phyloP scores from a whole-genome alignment of 2,329 filamentous ascomycete species.

The Colletotrichum kahawae region DNA sequence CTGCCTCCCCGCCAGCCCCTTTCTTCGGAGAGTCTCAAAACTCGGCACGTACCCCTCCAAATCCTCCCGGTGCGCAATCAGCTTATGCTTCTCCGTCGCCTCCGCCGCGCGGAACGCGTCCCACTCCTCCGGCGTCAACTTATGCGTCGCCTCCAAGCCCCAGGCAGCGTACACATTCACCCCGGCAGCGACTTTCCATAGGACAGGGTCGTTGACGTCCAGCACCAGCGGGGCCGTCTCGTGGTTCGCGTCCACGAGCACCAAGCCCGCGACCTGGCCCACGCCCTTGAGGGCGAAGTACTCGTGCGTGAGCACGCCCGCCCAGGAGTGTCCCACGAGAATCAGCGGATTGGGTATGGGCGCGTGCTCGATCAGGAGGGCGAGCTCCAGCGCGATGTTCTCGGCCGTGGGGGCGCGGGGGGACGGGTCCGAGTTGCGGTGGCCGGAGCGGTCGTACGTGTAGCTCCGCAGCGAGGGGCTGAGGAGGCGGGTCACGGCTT shows the following conservation, averaged over 20 bases:
- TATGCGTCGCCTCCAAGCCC: background rate
- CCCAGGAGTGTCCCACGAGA: slow-evolving; percentile 3
- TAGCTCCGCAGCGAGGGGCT: background rate
- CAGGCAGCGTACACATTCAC: background rate
- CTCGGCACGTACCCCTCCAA: background rate
- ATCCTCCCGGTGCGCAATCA: background rate
- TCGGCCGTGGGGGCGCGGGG: background rate
- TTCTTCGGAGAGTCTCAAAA: background rate
- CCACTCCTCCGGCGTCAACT: slow-evolving; percentile 5
- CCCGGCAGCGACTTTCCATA: background rate
- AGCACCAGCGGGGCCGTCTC: background rate
- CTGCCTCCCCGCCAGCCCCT: background rate
- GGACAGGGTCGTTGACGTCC: background rate
- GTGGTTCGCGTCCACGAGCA: slow-evolving; percentile 5
- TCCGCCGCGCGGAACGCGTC: background rate
- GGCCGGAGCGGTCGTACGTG: slow-evolving; percentile 3
- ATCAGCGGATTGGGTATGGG: background rate
- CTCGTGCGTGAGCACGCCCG: slow-evolving; percentile 2
- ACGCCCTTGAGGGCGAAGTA: background rate
- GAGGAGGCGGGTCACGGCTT: background rate
- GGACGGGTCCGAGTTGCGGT: background rate
- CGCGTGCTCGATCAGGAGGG: background rate
- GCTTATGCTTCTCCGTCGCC: background rate
- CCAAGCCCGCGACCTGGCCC: background rate
- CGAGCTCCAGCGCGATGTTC: background rate